Percentiles rank a stretch among this genome's conserved stretches.
Evolutionary conservation across 1,284 basidiomycete genomes (phyloP).

Genomic region (Xanthoconium separans): DNA sequence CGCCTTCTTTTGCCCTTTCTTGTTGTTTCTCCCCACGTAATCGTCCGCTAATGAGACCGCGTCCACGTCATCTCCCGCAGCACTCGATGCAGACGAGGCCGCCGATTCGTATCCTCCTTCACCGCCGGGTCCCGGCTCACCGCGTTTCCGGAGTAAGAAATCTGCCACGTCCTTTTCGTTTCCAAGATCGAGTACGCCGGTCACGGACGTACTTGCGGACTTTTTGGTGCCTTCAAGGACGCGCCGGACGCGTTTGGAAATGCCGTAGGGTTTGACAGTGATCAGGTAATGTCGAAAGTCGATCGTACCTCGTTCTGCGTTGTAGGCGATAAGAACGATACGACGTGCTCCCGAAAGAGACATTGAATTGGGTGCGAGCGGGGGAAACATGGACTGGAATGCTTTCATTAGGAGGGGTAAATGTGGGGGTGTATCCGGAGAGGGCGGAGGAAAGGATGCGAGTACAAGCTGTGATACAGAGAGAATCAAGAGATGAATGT

Average conservation of each 20-base stretch:
- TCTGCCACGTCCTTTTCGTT: conserved; percentile 94
- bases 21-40: conserved; percentile 94
- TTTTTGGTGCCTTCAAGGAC: conserved; percentile 71
- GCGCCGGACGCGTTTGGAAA: conserved; percentile 89
- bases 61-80: conserved; percentile 80
- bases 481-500: conserved; percentile 1
- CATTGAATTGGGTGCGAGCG: conserved; percentile 77
- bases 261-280: conserved; percentile 91
- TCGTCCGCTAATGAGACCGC: conserved; percentile 85
- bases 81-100: conserved; percentile 70
- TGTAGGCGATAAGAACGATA: conserved; percentile 93
- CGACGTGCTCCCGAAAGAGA: conserved; percentile 83
- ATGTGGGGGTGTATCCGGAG: conserved; percentile 68
- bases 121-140: conserved; percentile 57
- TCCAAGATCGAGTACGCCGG: conserved; percentile 74
- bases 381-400: conserved; percentile 88
- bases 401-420: conserved; percentile 78
- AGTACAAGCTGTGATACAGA: conserved; percentile 57
- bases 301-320: conserved; percentile 81
- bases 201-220: conserved; percentile 37
- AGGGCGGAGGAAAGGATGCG: conserved; percentile 72
- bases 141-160: conserved; percentile 79
- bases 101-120: conserved; percentile 88
- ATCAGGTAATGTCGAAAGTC: conserved; percentile 96
- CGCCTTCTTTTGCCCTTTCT: conserved; percentile 86